Conservation (phyloP, 2,329 filamentous ascomycete species). For the Aspergillus aculeatinus region DNA sequence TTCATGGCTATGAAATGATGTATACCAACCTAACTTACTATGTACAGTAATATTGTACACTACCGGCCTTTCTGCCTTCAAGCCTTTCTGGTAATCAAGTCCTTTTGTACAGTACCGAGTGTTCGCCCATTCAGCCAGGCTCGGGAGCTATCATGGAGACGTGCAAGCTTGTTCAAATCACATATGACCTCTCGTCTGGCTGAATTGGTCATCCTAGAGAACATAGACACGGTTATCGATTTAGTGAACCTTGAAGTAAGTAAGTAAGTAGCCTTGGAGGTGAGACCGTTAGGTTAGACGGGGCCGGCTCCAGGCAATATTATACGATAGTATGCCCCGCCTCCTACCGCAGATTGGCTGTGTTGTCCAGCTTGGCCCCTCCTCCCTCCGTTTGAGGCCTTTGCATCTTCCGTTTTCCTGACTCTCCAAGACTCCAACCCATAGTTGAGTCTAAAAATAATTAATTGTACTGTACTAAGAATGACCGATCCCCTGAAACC, state of each 20-base stretch:
- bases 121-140: background rate
- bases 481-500: background rate
- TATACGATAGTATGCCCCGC: constrained; percentile 13
- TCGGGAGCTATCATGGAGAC: background rate
- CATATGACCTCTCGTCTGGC: background rate
- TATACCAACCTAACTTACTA: background rate
- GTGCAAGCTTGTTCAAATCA: background rate
- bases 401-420: background rate
- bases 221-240: no score
- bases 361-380: background rate
- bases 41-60: no score
- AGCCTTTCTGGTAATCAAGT: no score
- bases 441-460: constrained; percentile 15
- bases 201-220: background rate
- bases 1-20: background rate
- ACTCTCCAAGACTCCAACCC: background rate
- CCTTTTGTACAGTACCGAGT: background rate
- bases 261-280: no score
- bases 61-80: no score
- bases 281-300: background rate
- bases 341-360: constrained; percentile 15
- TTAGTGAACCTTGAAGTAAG: no score
- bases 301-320: constrained; percentile 16
- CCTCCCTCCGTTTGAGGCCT: background rate
- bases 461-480: background rate